phyloP scores from a whole-genome alignment of 805 yeast genomes.

The Myxozyma vanderwaltii region DNA sequence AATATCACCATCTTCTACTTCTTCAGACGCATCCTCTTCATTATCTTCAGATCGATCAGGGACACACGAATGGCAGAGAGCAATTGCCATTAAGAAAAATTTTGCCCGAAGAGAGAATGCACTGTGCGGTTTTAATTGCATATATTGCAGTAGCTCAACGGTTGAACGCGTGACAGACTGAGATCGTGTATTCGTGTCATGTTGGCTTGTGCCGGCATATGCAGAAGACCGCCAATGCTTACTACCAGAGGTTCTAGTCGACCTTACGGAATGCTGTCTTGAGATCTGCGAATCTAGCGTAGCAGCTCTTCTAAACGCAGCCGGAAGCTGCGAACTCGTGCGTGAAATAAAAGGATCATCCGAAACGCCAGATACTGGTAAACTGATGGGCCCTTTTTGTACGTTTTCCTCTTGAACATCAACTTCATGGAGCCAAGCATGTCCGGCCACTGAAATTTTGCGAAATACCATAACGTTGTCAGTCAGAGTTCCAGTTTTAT shows the following conservation, averaged over 20 bases:
- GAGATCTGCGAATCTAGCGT: slow-evolving; percentile 17
- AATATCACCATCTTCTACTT: slow-evolving; percentile 43
- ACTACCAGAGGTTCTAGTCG: slow-evolving; percentile 4
- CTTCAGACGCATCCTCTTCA: slow-evolving; percentile 16
- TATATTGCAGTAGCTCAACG: slow-evolving; percentile 62
- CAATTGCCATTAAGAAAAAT: slow-evolving; percentile 77
- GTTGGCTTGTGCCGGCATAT: slow-evolving; percentile 8
- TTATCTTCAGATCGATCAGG: slow-evolving; percentile 53
- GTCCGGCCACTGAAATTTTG: slow-evolving; percentile 83
- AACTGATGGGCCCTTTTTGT: slow-evolving; percentile 1
- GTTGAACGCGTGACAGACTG: slow-evolving; percentile 48
- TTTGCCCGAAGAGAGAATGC: slow-evolving; percentile 70
- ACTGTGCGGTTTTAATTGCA: slow-evolving; percentile 72
- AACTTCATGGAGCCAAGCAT: slow-evolving; percentile 82
- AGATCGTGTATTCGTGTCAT: background rate
- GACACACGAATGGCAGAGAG: slow-evolving; percentile 86
- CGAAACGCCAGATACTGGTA: background rate
- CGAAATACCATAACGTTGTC: slow-evolving; percentile 93
- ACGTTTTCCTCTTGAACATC: slow-evolving; percentile 49
- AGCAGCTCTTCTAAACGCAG: slow-evolving; percentile 21
- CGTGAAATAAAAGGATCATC: background rate
- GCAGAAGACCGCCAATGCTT: slow-evolving; percentile 28
- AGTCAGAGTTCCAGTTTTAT: slow-evolving; percentile 95
- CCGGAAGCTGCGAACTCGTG: slow-evolving; percentile 16
- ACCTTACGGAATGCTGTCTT: background rate